Evolutionary conservation across 495 filamentous ascomycete genomes (phyloP).

Genomic region (Penicillium lagena): DNA sequence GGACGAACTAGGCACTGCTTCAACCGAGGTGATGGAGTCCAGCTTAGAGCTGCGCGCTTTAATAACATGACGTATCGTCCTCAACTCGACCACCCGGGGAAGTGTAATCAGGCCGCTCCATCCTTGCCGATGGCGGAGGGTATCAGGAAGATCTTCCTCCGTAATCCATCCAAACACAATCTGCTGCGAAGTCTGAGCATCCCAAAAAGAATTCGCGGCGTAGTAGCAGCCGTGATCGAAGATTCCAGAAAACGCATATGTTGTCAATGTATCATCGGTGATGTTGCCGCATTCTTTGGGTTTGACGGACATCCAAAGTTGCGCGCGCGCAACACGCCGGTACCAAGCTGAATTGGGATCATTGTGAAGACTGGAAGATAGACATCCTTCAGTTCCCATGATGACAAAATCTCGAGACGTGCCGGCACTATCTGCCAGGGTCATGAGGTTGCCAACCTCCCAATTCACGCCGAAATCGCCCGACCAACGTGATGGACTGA

Average conservation of each 20-base stretch:
- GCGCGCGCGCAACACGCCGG: constrained; percentile 16
- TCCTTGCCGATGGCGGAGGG: constrained; percentile 26
- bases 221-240: constrained; percentile 35
- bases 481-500: constrained; percentile 37
- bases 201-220: constrained; percentile 34
- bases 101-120: constrained; percentile 36
- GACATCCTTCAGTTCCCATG: constrained; percentile 44
- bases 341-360: too few relatives aligned
- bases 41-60: constrained; percentile 23
- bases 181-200: constrained; percentile 19
- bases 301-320: constrained; percentile 31
- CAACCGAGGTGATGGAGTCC: constrained; percentile 28
- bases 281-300: background rate
- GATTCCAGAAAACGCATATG: constrained; percentile 23
- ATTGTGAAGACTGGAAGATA: background rate
- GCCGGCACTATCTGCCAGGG: constrained; percentile 29
- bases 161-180: constrained; percentile 34
- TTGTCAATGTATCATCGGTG: constrained; percentile 8
- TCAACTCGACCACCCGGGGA: constrained; percentile 19
- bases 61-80: constrained; percentile 19
- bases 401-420: constrained; percentile 38
- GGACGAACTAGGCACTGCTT: constrained; percentile 9
- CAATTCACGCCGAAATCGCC: constrained; percentile 51
- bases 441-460: constrained; percentile 48
- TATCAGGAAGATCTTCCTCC: constrained; percentile 32